Base-by-base conservation (phyloP, 2,329 filamentous ascomycete species). In the Colletotrichum lini region DNA sequence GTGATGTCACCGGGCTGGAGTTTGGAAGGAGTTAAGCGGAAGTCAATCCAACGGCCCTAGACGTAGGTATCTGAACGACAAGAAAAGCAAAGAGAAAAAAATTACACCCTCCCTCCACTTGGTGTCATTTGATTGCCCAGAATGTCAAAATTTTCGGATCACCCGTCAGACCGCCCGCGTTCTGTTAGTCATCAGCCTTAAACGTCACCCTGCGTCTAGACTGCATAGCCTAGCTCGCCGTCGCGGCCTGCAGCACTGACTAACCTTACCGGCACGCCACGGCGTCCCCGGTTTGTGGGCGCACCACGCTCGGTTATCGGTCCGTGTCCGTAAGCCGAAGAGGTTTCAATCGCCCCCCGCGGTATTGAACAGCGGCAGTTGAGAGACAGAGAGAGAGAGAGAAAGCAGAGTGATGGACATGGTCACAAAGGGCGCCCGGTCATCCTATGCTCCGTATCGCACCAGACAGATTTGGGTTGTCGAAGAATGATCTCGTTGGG, bases 101-200 rank as follows among this genome's bases (percentile, higher is more conserved):
- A 12, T 10, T 9, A 12, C 2, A 38, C 35, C 35, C 35, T 35
- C 8, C 8, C 26, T 23, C 56, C 56, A 45, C 56, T 23, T 58
- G 23, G 15, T 30, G 8, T 58, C 40, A 26, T 30, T 45, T 45
- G 15, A 47, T 65, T 58, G 38, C 54, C 35, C 38, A 54, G 2
- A 38, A 38, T 53, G 23, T 26, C 21, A 40, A 16, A n/a, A n/a
- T 42, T 21, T 57, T 45, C 49, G 42, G 42, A 26, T 26, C 57
- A 45, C 57, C 44, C 64, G n/a, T 49, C 21, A 15, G 38, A 35
- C 30, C 30, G 30, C 30, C 7, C 40, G 18, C 47, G 26, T 38
- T 23, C 9, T 40, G 50, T 64, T 58, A 68, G 69, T 69, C 45
- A 59, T 72, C 65, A 72, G 69, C 69, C 69, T 60, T 72, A 72